Evolutionary conservation across 2,329 filamentous ascomycete species (phyloP).

Genomic region (Fonsecaea pugnacius): DNA sequence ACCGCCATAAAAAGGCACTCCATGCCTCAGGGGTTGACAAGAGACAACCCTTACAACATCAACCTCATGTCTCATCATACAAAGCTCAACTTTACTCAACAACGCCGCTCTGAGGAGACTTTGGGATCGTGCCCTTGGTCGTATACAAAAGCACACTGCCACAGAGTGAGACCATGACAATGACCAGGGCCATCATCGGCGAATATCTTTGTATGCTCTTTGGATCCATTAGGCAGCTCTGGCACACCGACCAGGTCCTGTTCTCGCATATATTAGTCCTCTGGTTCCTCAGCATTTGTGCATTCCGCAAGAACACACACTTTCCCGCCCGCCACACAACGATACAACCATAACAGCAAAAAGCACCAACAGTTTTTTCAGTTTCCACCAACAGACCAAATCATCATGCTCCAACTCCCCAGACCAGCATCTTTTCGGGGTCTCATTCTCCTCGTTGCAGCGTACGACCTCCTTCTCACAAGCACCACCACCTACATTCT

Average conservation of each 20-base stretch:
- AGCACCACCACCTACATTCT: not conserved
- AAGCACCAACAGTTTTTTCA: no score
- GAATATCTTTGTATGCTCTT: not conserved
- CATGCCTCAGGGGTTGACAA: not conserved
- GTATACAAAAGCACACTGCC: not conserved
- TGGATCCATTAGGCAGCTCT: not conserved
- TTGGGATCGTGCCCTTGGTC: not conserved
- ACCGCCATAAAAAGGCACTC: not conserved
- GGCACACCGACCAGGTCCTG: not conserved
- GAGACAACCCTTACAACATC: not conserved
- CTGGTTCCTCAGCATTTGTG: not conserved
- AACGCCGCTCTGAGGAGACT: not conserved
- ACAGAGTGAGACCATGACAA: not conserved
- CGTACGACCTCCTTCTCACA: not conserved
- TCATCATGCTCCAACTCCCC: not conserved
- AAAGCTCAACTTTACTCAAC: not conserved
- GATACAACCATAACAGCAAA: not conserved
- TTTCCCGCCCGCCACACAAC: not conserved
- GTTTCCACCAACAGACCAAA: not conserved
- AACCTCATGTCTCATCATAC: not conserved
- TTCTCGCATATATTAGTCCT: constrained; percentile 1
- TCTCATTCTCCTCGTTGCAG: constrained; percentile 8
- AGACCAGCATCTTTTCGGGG: not conserved
- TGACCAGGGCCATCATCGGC: not conserved
- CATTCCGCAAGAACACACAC: not conserved